phyloP scores from a whole-genome alignment of 176 grass and related monocot genomes.

The Saccharum spontaneum region DNA sequence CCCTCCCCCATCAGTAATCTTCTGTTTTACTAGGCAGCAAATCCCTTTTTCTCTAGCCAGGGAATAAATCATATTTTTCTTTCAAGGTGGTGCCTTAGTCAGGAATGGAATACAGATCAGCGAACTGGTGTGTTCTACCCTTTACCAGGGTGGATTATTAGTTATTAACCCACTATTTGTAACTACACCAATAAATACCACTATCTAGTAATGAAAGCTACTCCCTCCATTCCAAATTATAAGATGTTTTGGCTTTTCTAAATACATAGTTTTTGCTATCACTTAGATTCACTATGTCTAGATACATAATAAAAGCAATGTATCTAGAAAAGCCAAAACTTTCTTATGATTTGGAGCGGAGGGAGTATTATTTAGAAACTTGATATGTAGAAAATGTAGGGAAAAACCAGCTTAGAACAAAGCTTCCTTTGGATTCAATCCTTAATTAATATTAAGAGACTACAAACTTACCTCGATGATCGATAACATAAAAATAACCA shows the following conservation, averaged over 20 bases:
- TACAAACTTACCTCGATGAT: conserved; percentile 70
- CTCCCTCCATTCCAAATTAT: background rate
- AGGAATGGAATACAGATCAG: background rate
- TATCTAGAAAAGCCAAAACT: no score
- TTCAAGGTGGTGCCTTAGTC: background rate
- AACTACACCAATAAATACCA: conserved; percentile 15
- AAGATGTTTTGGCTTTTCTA: background rate
- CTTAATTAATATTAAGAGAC: background rate
- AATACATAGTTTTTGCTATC: no score
- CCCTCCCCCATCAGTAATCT: background rate
- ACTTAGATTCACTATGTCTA: no score
- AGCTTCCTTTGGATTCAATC: conserved; percentile 14
- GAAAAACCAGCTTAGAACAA: background rate
- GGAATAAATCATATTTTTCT: conserved; percentile 10
- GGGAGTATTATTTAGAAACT: background rate
- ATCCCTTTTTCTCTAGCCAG: background rate
- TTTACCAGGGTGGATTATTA: background rate
- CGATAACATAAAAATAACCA: conserved; percentile 90
- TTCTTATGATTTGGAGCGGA: no score
- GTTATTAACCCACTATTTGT: background rate
- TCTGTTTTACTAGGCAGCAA: background rate
- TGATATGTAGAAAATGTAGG: background rate
- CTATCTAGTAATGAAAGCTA: conserved; percentile 12
- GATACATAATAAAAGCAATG: no score
- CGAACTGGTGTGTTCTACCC: background rate